These are phyloP conservation scores for Brassica cretica DNA, from an alignment of 345 rosid genomes.

Conservation along the genomic window DNA sequence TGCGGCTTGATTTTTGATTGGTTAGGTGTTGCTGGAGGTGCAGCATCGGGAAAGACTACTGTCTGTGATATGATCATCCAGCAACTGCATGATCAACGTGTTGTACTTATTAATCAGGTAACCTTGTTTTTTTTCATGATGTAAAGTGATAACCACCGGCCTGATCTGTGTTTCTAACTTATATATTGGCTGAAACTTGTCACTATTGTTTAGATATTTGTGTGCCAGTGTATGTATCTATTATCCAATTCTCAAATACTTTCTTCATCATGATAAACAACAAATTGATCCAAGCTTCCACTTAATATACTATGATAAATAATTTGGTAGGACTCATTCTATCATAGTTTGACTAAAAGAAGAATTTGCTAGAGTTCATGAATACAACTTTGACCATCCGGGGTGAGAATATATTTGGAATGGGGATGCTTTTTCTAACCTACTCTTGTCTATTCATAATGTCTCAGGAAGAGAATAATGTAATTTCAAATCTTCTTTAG, in stretches of 20 bases:
- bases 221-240: neutral
- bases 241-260: neutral
- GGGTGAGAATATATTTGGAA: slow-evolving; percentile 60
- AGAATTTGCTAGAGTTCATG: slow-evolving; percentile 84
- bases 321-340: slow-evolving; percentile 93
- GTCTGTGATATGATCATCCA: slow-evolving; percentile 99
- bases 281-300: neutral
- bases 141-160: slow-evolving; percentile 6
- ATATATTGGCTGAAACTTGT: slow-evolving; percentile 7
- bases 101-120: slow-evolving; percentile 95
- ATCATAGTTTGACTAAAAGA: slow-evolving; percentile 84
- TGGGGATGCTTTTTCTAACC: slow-evolving; percentile 21
- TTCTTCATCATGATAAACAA: neutral
- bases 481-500: neutral
- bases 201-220: slow-evolving; percentile 11
- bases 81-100: slow-evolving; percentile 99
- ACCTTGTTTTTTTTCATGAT: slow-evolving; percentile 11
- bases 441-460: slow-evolving; percentile 6
- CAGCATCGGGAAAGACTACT: slow-evolving; percentile 98
- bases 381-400: slow-evolving; percentile 99
- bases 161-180: neutral
- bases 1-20: neutral
- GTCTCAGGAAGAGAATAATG: neutral
- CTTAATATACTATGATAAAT: slow-evolving; percentile 23
- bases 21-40: slow-evolving; percentile 96